Percentiles rank a stretch among this genome's conserved stretches.
phyloP scores from a whole-genome alignment of 306 rosid genomes.

The Arachis stenosperma region DNA sequence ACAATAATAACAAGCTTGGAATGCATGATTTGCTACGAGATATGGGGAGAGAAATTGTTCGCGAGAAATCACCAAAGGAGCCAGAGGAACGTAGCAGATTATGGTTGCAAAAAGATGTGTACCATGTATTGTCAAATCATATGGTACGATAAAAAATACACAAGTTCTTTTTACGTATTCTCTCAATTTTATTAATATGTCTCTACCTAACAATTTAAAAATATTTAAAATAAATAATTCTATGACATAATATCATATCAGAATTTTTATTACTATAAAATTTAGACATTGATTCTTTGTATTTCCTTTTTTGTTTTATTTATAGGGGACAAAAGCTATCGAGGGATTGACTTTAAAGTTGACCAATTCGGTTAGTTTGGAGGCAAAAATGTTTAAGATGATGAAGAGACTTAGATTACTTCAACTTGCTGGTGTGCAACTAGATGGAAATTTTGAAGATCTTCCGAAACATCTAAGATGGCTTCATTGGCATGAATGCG shows the following conservation, averaged over 20 bases:
- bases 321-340: conserved; percentile 35
- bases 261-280: too few species aligned
- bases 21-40: conserved; percentile 39
- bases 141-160: background rate
- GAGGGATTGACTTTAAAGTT: conserved; percentile 41
- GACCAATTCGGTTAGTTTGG: background rate
- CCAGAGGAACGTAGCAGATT: conserved; percentile 34
- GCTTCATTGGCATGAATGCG: conserved; percentile 37
- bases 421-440: conserved; percentile 27
- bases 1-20: conserved; percentile 24
- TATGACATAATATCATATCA: too few species aligned
- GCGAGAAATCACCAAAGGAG: background rate
- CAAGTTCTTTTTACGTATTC: background rate
- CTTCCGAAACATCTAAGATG: conserved; percentile 34
- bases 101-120: conserved; percentile 29
- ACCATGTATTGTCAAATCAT: background rate
- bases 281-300: background rate
- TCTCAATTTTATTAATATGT: too few species aligned
- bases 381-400: conserved; percentile 23
- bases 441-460: conserved; percentile 41
- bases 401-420: conserved; percentile 45
- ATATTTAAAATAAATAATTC: too few species aligned
- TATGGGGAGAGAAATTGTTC: conserved; percentile 42
- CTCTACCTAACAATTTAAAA: too few species aligned
- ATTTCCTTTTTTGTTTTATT: background rate